A percentile compares a stretch with the other conserved stretches of the same genome.
phyloP scores from a whole-genome alignment of 1,284 basidiomycete species.

The Psilocybe mexicana region DNA sequence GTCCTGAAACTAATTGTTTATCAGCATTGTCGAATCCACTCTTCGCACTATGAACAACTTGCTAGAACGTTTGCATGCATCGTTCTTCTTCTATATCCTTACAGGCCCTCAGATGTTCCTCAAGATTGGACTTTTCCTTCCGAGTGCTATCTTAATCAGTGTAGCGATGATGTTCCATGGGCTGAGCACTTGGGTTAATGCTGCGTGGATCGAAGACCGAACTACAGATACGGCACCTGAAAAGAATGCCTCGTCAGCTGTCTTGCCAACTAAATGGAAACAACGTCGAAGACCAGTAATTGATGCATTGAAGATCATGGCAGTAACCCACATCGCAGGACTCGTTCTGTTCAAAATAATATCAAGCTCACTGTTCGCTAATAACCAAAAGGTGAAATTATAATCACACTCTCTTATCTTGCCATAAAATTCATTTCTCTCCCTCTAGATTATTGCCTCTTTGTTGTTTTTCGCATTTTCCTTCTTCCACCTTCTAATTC shows the following conservation, averaged over 20 bases:
- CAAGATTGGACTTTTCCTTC: conserved; percentile 88
- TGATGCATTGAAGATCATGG: conserved; percentile 52
- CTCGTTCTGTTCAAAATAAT: conserved; percentile 46
- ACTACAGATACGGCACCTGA: conserved; percentile 25
- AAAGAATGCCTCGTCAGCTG: conserved; percentile 6
- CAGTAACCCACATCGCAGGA: conserved; percentile 55
- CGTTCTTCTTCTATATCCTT: conserved; percentile 93
- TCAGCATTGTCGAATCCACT: conserved; percentile 80
- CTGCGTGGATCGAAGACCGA: conserved; percentile 49
- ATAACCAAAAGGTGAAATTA: conserved; percentile 39
- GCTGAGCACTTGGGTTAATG: conserved; percentile 68
- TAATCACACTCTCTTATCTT: neutral
- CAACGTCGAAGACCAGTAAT: conserved; percentile 47
- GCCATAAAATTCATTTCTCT: conserved; percentile 1
- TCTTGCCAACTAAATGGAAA: conserved; percentile 20
- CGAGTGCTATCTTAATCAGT: conserved; percentile 80
- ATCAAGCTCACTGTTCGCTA: conserved; percentile 43
- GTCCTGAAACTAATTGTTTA: conserved; percentile 11
- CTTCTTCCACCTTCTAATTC: conserved; percentile 31
- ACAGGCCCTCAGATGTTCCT: conserved; percentile 77
- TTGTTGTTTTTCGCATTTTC: conserved; percentile 31
- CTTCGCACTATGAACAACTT: conserved; percentile 90
- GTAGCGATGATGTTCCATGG: conserved; percentile 83
- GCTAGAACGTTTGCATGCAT: conserved; percentile 91
- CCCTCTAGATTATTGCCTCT: conserved; percentile 25